Base-by-base conservation (phyloP, 2,329 filamentous ascomycete genomes). In the Fusarium chaquense region DNA sequence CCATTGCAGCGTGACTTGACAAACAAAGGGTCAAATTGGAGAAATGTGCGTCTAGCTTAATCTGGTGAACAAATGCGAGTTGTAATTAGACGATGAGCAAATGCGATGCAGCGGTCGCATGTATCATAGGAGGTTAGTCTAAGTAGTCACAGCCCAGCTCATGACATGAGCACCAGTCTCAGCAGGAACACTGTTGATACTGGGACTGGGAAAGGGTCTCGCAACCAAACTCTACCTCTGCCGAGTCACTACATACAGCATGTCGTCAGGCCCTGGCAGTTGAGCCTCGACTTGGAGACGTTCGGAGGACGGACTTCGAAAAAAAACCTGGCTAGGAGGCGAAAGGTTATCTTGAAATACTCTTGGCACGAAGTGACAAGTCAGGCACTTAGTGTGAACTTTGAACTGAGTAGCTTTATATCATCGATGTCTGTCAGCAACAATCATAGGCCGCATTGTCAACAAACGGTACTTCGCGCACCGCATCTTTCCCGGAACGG, bases 211-310 rank as follows among this genome's bases (percentile, higher is more conserved):
- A 50, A 32, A 16, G 28, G 32, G 26, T 45, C 50, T 64, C 36
- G 33, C 36, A 54, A 36, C 28, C 40, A 58, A 41, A 40, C 24
- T n/a, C 50, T 32, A 50, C 35, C 18, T 44, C 24, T 32, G 24
- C 24, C 26, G 24, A 20, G 24, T 26, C 18, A 33, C 38, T 32
- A 44, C 41, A 44, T 32, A 38, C 35, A 40, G 36, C 13, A 45
- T 30, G 50, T 28, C 32, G 32, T 45, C 28, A 46, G 18, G n/a
- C 26, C 32, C 45, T 46, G 28, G n/a, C 32, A 41, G 53, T 59
- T 65, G 53, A 65, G 54, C 53, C 41, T 65, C 41, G 53, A 60
- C 46, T 65, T 44, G 40, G 36, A 24, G 26, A 18, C 30, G 30
- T 24, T 24, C 36, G 30, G 13, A 24, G 30, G 15, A 20, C 9